A percentile compares a stretch with the other conserved stretches of the same genome.
phyloP scores from a whole-genome alignment of 2,329 filamentous ascomycete genomes.

The Malbranchea cinnamomea region DNA sequence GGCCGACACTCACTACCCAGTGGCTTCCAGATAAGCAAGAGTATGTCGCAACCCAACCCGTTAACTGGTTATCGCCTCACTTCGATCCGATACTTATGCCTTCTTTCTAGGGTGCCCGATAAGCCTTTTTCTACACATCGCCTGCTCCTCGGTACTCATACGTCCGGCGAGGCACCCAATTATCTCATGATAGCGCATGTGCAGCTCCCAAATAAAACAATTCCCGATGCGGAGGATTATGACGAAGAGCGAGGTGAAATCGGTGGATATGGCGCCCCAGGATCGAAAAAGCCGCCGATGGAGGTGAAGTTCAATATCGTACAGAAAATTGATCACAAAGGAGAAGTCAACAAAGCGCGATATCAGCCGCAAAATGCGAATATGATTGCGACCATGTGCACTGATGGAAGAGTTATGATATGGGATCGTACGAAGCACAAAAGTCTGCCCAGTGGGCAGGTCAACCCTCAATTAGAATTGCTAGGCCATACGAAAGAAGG shows the following conservation, averaged over 20 bases:
- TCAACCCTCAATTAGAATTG: slow-evolving; percentile 72
- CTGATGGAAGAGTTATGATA: slow-evolving; percentile 75
- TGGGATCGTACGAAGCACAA: slow-evolving; percentile 95
- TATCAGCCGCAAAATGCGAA: slow-evolving; percentile 97
- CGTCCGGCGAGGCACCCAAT: slow-evolving; percentile 69
- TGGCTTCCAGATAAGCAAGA: slow-evolving; percentile 95
- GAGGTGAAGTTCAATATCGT: slow-evolving; percentile 77
- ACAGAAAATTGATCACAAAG: slow-evolving; percentile 90
- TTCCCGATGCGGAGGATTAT: slow-evolving; percentile 61
- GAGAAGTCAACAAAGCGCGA: slow-evolving; percentile 95
- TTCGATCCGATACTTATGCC: neutral
- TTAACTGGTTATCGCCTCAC: slow-evolving; percentile 1
- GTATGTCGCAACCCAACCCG: slow-evolving; percentile 24
- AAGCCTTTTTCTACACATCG: slow-evolving; percentile 81
- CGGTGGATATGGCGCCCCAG: slow-evolving; percentile 70
- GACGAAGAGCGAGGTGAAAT: slow-evolving; percentile 88
- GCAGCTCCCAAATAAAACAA: slow-evolving; percentile 67
- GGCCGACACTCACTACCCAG: slow-evolving; percentile 93
- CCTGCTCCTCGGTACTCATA: slow-evolving; percentile 86
- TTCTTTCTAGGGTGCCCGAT: slow-evolving; percentile 46
- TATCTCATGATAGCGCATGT: slow-evolving; percentile 91
- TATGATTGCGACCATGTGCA: slow-evolving; percentile 83
- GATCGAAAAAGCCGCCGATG: slow-evolving; percentile 50
- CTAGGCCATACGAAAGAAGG: slow-evolving; percentile 77
- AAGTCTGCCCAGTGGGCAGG: slow-evolving; percentile 54